These are phyloP conservation scores for Pichia manshurica DNA, from an alignment of 805 yeast species.

Conservation along the genomic window DNA sequence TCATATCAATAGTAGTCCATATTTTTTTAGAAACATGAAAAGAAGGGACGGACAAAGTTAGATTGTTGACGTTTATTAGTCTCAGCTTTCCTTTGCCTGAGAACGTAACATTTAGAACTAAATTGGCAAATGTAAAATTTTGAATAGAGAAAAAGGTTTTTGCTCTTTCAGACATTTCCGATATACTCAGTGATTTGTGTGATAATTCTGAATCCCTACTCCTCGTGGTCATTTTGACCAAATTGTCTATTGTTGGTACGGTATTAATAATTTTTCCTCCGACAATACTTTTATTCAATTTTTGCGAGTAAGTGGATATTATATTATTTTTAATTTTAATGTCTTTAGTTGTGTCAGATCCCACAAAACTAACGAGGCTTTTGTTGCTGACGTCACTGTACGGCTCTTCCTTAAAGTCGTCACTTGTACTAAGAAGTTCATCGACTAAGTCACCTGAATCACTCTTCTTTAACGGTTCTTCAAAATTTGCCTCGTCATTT, in stretches of 20 bases:
- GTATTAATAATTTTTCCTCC: background rate
- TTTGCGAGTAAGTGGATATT: constrained; percentile 2
- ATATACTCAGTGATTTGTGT: background rate
- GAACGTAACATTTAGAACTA: constrained; percentile 63
- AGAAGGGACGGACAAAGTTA: constrained; percentile 60
- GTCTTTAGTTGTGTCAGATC: background rate
- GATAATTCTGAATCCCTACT: background rate
- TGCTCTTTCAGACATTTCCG: constrained; percentile 69
- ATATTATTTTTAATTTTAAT: background rate
- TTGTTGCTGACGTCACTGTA: background rate
- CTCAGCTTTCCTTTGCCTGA: constrained; percentile 66
- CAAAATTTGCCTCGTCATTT: background rate
- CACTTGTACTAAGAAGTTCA: background rate
- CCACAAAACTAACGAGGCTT: background rate
- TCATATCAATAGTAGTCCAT: constrained; percentile 68
- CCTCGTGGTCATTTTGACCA: background rate
- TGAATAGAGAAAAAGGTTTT: constrained; percentile 65
- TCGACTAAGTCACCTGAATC: background rate
- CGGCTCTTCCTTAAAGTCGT: background rate
- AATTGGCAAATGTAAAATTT: constrained; percentile 45
- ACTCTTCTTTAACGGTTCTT: background rate
- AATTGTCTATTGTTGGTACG: constrained; percentile 1
- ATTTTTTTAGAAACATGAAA: constrained; percentile 54
- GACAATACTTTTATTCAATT: constrained; percentile 6
- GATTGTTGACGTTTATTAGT: constrained; percentile 71